Percentiles rank a stretch among this genome's conserved stretches.
Conservation (phyloP, 2,329 filamentous ascomycete genomes). For the Bipolaris sorokiniana region DNA sequence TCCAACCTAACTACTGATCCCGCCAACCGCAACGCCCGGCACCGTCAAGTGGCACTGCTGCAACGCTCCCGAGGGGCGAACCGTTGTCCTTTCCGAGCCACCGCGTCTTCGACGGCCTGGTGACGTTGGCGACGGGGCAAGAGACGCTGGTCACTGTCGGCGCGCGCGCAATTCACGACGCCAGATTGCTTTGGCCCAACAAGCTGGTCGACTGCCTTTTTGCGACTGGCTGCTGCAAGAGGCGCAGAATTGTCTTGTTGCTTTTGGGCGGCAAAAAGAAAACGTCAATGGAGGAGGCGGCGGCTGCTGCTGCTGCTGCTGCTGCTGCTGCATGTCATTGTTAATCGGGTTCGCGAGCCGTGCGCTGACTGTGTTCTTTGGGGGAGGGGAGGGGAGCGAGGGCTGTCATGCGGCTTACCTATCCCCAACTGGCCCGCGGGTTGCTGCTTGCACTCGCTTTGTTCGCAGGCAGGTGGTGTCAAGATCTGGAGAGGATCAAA, state of each 20-base stretch:
- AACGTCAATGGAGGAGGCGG: constrained; percentile 16
- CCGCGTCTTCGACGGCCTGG: constrained; percentile 2
- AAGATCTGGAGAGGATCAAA: constrained; percentile 1
- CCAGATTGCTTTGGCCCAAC: constrained; percentile 26
- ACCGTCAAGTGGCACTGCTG: constrained; percentile 3
- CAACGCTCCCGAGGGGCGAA: constrained; percentile 5
- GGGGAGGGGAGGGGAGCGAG: background rate
- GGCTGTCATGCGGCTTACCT: constrained; percentile 23
- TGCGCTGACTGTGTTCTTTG: constrained; percentile 36
- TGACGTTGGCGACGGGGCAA: constrained; percentile 10
- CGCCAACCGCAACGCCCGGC: constrained; percentile 7
- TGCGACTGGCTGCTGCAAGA: constrained; percentile 2
- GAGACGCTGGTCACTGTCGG: background rate
- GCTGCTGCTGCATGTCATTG: constrained; percentile 23
- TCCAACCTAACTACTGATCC: too few species aligned
- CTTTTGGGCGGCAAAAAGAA: constrained; percentile 27
- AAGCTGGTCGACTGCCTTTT: constrained; percentile 4
- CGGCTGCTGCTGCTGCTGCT: constrained; percentile 22
- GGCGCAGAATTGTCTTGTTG: constrained; percentile 16
- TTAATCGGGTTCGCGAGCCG: constrained; percentile 18
- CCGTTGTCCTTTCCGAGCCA: constrained; percentile 3
- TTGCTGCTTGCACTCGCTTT: background rate
- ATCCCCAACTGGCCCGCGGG: background rate
- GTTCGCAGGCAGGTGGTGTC: constrained; percentile 5
- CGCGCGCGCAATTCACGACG: too few species aligned